Base-by-base conservation (phyloP, 768 basidiomycete species). In the Boletellus emodensis region DNA sequence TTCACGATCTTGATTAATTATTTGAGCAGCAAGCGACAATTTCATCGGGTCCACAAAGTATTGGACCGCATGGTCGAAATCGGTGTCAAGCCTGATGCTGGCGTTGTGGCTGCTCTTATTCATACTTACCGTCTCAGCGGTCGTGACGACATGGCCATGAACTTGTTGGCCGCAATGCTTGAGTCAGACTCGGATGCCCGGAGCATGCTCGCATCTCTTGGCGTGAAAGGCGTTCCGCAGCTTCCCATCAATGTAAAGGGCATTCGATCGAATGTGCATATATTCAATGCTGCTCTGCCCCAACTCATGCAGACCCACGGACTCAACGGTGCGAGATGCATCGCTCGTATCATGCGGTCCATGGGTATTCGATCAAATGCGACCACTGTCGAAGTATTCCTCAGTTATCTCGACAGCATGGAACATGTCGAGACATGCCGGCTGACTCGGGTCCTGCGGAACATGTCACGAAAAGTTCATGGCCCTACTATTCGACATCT, bases 1-100 rank as follows among this genome's bases (percentile, higher is more conserved):
- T 85, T 81, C 64, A 75, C 80, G 9, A 75, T 83, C 39, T 72
- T 86, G 53, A 80, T 88, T 64, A 76, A 81, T 60, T 73, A 79
- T 56, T 64, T 81, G 48, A 76, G 76, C 32, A 64, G 57, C 15
- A 71, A 69, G 34, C 68, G 68, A 30, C 73, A 81, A 56, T 66
- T 80, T 37, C 54, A 71, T 17, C 72, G 71, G 39, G 76, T 80
- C 9, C 59, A 79, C 48, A 63, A 68, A 22, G 66, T 84, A 40
- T 66, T 81, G 45, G 64, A 75, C 32, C 70, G 69, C 26, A 82
- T 86, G 77, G 56, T 69, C 37, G 44, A 61, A 14, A 59, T 64
- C 15, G 72, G 72, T 28, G 64, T 82, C 49, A 57, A 58, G 33
- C 75, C 80, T 11, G 80, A 84, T 43, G 55, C 72, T 20, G 69